These are phyloP conservation scores for Castanea sativa DNA, from an alignment of 306 rosid species.

Conservation along the genomic window DNA sequence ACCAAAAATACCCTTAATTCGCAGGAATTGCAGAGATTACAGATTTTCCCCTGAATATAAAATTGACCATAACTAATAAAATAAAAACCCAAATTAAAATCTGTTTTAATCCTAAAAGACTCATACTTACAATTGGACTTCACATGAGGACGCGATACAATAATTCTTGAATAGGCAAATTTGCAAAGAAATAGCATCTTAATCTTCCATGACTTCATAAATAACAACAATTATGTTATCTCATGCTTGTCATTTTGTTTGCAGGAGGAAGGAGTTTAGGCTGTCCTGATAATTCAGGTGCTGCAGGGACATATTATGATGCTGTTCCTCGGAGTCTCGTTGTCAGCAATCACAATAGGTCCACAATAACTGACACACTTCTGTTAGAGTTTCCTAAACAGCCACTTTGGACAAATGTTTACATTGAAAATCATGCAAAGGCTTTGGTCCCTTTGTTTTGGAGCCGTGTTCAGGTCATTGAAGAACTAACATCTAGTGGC, in stretches of 20 bases:
- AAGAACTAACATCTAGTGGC: slow-evolving; percentile 20
- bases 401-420: slow-evolving; percentile 93
- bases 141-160: too few species aligned
- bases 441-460: slow-evolving; percentile 91
- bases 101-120: too few species aligned
- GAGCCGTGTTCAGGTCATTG: slow-evolving; percentile 96
- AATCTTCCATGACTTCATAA: too few species aligned
- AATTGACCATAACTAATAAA: too few species aligned
- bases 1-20: too few species aligned
- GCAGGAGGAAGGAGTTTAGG: slow-evolving; percentile 89
- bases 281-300: slow-evolving; percentile 87
- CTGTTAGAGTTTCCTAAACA: slow-evolving; percentile 85
- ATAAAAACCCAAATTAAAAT: too few species aligned
- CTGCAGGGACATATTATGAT: slow-evolving; percentile 95
- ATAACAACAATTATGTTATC: slow-evolving; percentile 6
- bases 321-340: slow-evolving; percentile 86
- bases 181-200: too few species aligned
- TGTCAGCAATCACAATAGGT: slow-evolving; percentile 72
- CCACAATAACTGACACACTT: slow-evolving; percentile 89
- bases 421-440: slow-evolving; percentile 85
- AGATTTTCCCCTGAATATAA: too few species aligned
- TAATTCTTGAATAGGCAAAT: too few species aligned
- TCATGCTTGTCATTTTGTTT: slow-evolving; percentile 24
- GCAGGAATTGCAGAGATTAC: too few species aligned
- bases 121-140: too few species aligned